Base-by-base conservation (phyloP, 2,329 filamentous ascomycete genomes). In the Tolypocladium cylindrosporum region DNA sequence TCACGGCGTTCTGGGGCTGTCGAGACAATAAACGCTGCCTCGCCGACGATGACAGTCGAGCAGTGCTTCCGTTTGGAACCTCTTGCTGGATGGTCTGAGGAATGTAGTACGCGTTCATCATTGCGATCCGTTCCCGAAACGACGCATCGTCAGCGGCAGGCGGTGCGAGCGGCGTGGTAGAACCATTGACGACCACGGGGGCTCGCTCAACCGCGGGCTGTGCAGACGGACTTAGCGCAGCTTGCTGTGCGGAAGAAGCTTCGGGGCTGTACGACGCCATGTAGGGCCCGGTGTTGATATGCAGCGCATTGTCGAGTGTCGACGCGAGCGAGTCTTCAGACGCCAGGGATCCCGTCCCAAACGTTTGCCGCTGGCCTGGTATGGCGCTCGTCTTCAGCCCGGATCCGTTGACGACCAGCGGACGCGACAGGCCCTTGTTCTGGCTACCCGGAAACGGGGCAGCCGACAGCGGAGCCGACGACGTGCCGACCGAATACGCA, bases 391-490 rank as follows among this genome's bases (percentile, higher is more conserved):
- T 69, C 60, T 71, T 74, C 51, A 75, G 62, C 7, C 70, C 70
- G 5, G 77, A 79, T 4, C 78, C 78, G 57, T 81, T 80, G 3
- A 83, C 81, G 11, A 84, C 76, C 2, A 83, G 67, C 0, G 82
- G 81, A 13, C 79, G 75, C 9, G 74, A 66, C 24, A 65, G 61
- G 42, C 67, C 66, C 40, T 67, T 74, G 57, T 63, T 73, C 51
- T 70, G 73, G 52, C 58, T 62, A 16, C 70, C 69, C 1, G 73
- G 60, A 52, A 77, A 76, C 1, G 76, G 68, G 0, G 70, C 69
- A 2, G 75, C 71, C 37, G 64, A 48, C n/a, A 66, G 63, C n/a
- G 76, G 63, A 2, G 77, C 71, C 0, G 74, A 69, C 1, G 75
- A 72, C 45, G 71, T 70, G 4, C 72, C 75, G 0, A 71, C 64